Evolutionary conservation across 352 stramenopile genomes (phyloP).

Genomic region (Phytopythium cucurbitacearum): DNA sequence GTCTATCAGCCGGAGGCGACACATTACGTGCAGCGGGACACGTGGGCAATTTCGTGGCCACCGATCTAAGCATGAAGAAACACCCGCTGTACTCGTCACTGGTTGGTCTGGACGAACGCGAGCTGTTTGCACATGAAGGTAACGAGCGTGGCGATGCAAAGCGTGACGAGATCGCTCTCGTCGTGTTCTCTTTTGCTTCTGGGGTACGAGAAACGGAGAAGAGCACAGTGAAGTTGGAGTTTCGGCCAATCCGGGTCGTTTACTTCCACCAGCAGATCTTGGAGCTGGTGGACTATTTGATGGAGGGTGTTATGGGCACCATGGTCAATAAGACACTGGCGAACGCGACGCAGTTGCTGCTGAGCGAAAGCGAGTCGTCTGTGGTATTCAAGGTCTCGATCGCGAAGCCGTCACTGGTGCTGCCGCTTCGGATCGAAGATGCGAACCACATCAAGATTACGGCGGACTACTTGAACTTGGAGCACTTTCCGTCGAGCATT

Average conservation of each 20-base stretch:
- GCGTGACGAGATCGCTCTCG: constrained; percentile 4
- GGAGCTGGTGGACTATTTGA: constrained; percentile 77
- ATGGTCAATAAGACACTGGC: constrained; percentile 69
- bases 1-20: constrained; percentile 9
- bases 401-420: constrained; percentile 55
- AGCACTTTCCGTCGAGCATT: constrained; percentile 59
- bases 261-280: constrained; percentile 87
- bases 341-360: constrained; percentile 65
- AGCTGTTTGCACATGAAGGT: constrained; percentile 2
- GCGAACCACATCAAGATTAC: constrained; percentile 55
- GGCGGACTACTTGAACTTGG: constrained; percentile 43
- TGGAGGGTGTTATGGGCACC: constrained; percentile 73
- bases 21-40: constrained; percentile 31
- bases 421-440: constrained; percentile 55
- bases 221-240: constrained; percentile 40
- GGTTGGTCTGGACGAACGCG: constrained; percentile 50
- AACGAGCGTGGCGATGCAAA: background rate
- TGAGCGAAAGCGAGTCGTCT: constrained; percentile 56
- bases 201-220: constrained; percentile 19
- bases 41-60: constrained; percentile 71
- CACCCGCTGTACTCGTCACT: constrained; percentile 61
- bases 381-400: constrained; percentile 51
- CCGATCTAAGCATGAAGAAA: constrained; percentile 69
- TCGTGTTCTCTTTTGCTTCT: constrained; percentile 31
- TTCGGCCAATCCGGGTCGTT: constrained; percentile 66